These are phyloP conservation scores for Zymoseptoria tritici DNA, from an alignment of 2,329 filamentous ascomycete genomes.

Conservation along the genomic window DNA sequence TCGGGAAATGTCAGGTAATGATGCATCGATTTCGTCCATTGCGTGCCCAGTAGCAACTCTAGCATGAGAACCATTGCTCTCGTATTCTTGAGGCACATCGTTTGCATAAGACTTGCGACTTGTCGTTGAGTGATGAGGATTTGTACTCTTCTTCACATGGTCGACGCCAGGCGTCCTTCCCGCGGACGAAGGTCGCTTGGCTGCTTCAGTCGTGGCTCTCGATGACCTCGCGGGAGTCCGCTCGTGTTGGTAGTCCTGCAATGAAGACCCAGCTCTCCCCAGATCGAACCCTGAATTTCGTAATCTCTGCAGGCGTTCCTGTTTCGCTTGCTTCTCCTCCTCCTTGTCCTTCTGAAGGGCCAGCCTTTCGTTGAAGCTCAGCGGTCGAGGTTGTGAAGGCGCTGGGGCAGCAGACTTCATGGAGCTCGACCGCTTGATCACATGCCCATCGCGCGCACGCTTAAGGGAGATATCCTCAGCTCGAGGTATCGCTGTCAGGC, in stretches of 20 bases:
- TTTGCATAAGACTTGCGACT: constrained; percentile 7
- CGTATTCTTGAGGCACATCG: constrained; percentile 4
- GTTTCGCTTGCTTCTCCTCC: constrained; percentile 38
- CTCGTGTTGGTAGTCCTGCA: not conserved
- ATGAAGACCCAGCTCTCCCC: constrained; percentile 3
- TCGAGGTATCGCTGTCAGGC: constrained; percentile 81
- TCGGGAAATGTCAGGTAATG: constrained; percentile 4
- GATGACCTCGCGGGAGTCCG: not conserved
- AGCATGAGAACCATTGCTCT: constrained; percentile 7
- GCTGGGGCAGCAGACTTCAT: constrained; percentile 5
- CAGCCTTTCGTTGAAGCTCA: constrained; percentile 79
- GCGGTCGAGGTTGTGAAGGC: constrained; percentile 29
- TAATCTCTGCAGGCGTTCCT: constrained; percentile 36
- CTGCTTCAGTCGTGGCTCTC: not conserved
- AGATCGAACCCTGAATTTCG: constrained; percentile 31
- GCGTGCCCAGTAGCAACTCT: constrained; percentile 11
- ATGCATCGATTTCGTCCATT: constrained; percentile 12
- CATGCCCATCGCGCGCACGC: constrained; percentile 45
- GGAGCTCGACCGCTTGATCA: constrained; percentile 16
- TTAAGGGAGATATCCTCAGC: constrained; percentile 79
- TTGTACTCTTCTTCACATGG: constrained; percentile 3
- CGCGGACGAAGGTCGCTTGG: constrained; percentile 12
- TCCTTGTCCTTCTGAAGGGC: constrained; percentile 53
- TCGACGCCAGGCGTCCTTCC: constrained; percentile 1
- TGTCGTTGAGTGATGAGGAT: constrained; percentile 5